Percentiles rank a stretch among this genome's conserved stretches.
Conservation (phyloP, 352 stramenopile genomes). For the Globisporangium takayamanum region DNA sequence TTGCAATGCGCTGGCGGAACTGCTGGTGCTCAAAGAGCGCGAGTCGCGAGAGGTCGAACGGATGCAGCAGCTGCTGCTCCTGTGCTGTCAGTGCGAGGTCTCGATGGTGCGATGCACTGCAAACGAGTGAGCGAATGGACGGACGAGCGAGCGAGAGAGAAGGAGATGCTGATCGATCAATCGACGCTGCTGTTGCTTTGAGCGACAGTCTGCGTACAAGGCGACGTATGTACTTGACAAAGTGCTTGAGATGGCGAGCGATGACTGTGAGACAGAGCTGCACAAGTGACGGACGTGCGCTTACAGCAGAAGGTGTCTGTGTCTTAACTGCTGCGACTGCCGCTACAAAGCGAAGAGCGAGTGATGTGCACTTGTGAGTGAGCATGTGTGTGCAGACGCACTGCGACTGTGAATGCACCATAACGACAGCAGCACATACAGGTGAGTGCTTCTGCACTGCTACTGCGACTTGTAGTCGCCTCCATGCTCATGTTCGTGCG, state of each 20-base stretch:
- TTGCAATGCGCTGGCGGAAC: slow-evolving; percentile 16
- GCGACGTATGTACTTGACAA: slow-evolving; percentile 19
- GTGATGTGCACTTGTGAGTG: background rate
- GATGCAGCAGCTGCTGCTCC: slow-evolving; percentile 20
- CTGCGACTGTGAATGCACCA: too few relatives aligned
- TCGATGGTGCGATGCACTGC: slow-evolving; percentile 10
- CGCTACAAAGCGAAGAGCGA: background rate
- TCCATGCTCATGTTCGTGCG: background rate
- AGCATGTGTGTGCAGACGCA: too few relatives aligned
- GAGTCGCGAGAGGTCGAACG: slow-evolving; percentile 24
- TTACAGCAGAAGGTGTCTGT: background rate
- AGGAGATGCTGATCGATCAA: too few relatives aligned
- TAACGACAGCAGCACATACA: background rate
- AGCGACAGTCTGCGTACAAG: background rate
- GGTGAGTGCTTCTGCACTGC: background rate
- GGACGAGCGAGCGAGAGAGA: too few relatives aligned
- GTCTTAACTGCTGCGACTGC: background rate
- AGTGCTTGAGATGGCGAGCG: slow-evolving; percentile 22
- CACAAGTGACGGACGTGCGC: slow-evolving; percentile 17
- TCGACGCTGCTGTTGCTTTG: too few relatives aligned
- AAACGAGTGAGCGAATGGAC: slow-evolving; percentile 1
- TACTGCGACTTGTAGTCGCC: background rate
- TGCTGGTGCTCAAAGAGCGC: slow-evolving; percentile 22
- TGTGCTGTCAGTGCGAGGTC: slow-evolving; percentile 9
- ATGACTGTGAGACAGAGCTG: slow-evolving; percentile 24